A percentile compares a stretch with the other conserved stretches of the same genome.
Conservation (phyloP, 805 yeast species). For the Ogataea nonfermentans region DNA sequence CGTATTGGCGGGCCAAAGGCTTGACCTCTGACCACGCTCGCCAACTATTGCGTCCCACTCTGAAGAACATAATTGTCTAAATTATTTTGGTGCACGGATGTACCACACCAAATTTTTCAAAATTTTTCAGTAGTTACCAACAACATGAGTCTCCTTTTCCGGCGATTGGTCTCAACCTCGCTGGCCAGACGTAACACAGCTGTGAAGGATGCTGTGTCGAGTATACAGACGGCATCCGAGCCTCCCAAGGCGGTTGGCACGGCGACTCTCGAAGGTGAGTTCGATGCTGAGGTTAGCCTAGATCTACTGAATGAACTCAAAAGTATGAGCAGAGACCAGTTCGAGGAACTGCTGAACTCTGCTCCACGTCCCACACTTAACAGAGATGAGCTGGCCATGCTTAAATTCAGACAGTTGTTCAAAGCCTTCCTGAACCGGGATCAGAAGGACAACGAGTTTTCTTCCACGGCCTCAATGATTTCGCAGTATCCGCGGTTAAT, state of each 20-base stretch:
- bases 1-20: background rate
- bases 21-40: background rate
- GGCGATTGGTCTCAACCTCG: constrained; percentile 7
- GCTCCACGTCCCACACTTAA: constrained; percentile 29
- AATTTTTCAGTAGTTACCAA: constrained; percentile 9
- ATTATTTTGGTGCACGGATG: constrained; percentile 7
- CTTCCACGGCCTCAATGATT: constrained; percentile 27
- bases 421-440: constrained; percentile 28
- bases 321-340: constrained; percentile 25
- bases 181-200: constrained; percentile 5
- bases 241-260: background rate
- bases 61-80: background rate
- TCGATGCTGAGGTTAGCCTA: background rate
- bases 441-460: constrained; percentile 20
- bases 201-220: constrained; percentile 1
- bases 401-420: constrained; percentile 29
- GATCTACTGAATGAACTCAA: constrained; percentile 16
- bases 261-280: background rate
- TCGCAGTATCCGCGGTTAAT: constrained; percentile 58
- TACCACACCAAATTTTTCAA: constrained; percentile 1
- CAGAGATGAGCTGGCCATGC: constrained; percentile 29
- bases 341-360: constrained; percentile 26
- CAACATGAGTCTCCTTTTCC: constrained; percentile 9
- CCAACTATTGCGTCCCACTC: background rate
- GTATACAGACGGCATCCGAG: background rate